These are phyloP conservation scores for Roridomyces roridus DNA, from an alignment of 768 basidiomycete species.

Conservation along the genomic window DNA sequence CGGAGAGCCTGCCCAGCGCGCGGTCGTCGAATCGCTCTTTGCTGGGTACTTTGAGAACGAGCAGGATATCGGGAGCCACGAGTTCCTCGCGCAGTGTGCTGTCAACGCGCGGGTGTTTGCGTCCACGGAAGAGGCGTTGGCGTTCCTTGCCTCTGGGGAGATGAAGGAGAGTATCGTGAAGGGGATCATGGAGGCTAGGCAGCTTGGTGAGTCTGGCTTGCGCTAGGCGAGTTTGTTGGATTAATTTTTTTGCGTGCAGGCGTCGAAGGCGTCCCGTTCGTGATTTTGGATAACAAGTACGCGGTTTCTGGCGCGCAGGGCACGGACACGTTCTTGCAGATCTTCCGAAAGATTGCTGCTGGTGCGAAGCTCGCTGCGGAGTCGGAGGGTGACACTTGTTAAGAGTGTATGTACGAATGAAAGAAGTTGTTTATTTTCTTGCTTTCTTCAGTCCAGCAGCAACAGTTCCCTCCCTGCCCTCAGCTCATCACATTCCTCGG, in stretches of 20 bases:
- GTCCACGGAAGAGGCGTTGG: constrained; percentile 9
- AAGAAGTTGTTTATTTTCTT: too few relatives aligned
- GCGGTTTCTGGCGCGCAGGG: constrained; percentile 25
- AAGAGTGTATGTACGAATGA: neutral
- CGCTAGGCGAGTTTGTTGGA: neutral
- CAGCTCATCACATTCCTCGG: constrained; percentile 5
- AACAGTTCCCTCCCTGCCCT: neutral
- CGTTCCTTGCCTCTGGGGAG: constrained; percentile 12
- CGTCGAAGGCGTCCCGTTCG: constrained; percentile 20
- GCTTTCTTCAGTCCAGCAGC: too few relatives aligned
- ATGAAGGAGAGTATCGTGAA: constrained; percentile 9
- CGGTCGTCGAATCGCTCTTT: constrained; percentile 18
- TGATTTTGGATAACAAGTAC: constrained; percentile 10
- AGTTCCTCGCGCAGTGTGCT: constrained; percentile 18
- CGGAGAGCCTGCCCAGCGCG: constrained; percentile 17
- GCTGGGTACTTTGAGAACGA: constrained; percentile 24
- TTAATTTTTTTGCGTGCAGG: neutral
- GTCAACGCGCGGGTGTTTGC: constrained; percentile 12
- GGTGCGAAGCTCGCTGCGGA: constrained; percentile 6
- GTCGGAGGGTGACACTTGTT: constrained; percentile 8
- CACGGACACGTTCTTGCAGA: constrained; percentile 18
- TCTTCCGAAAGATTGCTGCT: constrained; percentile 23
- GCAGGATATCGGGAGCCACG: constrained; percentile 17
- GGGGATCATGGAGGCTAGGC: constrained; percentile 12
- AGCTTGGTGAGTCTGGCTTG: constrained; percentile 1